phyloP scores from a whole-genome alignment of 1,139 yeast genomes.

The Lodderomyces metapsilosis region DNA sequence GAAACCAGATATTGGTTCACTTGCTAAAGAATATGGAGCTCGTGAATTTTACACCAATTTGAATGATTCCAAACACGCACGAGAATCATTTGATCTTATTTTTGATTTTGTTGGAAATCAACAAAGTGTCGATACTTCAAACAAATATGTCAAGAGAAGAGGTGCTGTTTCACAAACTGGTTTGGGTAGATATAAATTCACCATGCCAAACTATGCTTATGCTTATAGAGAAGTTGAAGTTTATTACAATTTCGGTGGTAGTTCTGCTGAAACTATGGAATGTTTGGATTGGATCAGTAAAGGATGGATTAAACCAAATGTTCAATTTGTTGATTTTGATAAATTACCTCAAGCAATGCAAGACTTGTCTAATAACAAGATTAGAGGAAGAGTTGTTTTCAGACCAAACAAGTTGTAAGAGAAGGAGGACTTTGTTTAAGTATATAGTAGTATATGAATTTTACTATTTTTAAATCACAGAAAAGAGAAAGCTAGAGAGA shows the following conservation, averaged over 20 bases:
- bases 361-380: slow-evolving; percentile 36
- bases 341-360: slow-evolving; percentile 37
- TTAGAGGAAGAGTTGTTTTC: slow-evolving; percentile 47
- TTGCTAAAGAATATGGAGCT: slow-evolving; percentile 43
- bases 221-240: slow-evolving; percentile 44
- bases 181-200: slow-evolving; percentile 35
- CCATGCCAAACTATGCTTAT: slow-evolving; percentile 33
- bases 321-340: slow-evolving; percentile 29
- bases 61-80: slow-evolving; percentile 23
- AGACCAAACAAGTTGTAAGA: slow-evolving; percentile 23
- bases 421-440: background rate
- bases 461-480: no score
- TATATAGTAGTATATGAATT: no score
- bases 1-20: slow-evolving; percentile 27
- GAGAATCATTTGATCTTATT: slow-evolving; percentile 37
- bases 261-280: slow-evolving; percentile 43
- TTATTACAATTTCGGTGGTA: slow-evolving; percentile 48
- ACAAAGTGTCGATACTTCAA: slow-evolving; percentile 33
- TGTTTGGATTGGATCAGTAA: slow-evolving; percentile 43
- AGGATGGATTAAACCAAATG: slow-evolving; percentile 42
- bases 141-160: slow-evolving; percentile 30
- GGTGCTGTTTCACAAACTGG: slow-evolving; percentile 50
- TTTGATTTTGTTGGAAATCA: slow-evolving; percentile 49
- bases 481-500: no score
- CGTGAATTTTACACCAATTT: slow-evolving; percentile 40